Conservation (phyloP, 2,329 filamentous ascomycete species). For the Penicillium sp. region DNA sequence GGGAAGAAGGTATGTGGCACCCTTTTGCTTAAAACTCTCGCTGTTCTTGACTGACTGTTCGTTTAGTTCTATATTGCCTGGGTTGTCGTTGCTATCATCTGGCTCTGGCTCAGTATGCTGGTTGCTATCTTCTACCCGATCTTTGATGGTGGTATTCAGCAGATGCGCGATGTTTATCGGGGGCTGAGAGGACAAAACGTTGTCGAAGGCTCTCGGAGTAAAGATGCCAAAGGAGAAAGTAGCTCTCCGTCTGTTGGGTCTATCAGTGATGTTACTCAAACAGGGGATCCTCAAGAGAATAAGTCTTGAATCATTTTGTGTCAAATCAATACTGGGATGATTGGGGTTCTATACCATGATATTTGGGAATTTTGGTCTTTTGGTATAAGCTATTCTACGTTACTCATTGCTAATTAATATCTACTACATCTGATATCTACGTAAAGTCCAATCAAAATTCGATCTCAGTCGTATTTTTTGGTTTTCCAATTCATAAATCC, state of each 20-base stretch:
- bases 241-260: slow-evolving; percentile 1
- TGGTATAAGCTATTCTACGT: not conserved
- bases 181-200: no score
- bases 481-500: not conserved
- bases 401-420: not conserved
- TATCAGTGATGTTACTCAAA: not conserved
- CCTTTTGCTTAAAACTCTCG: no score
- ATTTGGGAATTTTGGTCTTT: not conserved
- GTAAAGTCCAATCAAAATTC: not conserved
- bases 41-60: no score
- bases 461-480: not conserved
- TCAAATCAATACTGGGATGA: no score
- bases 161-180: no score
- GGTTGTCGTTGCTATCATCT: no score
- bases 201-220: slow-evolving; percentile 5
- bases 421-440: not conserved
- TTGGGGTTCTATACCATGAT: no score
- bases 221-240: not conserved
- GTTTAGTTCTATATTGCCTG: no score
- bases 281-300: not conserved
- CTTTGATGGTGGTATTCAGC: no score
- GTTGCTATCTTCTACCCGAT: no score
- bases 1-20: no score
- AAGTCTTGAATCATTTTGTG: not conserved
- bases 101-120: no score